These are phyloP conservation scores for Rosa rugosa DNA, from an alignment of 306 rosid species.

Conservation along the genomic window DNA sequence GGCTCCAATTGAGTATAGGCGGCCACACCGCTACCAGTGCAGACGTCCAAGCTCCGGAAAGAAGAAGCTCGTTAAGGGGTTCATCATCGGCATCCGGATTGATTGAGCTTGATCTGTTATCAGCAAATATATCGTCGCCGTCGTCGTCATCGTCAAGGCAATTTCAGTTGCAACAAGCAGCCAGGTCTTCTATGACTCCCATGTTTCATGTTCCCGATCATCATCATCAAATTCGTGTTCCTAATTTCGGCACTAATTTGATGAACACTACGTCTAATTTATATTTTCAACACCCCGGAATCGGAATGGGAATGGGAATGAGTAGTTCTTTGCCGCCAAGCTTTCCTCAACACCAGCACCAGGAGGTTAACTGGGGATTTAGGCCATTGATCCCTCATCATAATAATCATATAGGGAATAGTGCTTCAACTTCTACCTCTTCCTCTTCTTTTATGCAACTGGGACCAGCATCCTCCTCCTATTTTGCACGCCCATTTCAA, in stretches of 20 bases:
- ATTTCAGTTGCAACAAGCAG: slow-evolving; percentile 4
- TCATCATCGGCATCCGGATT: slow-evolving; percentile 28
- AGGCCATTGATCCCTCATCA: slow-evolving; percentile 39
- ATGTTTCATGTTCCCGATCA: slow-evolving; percentile 9
- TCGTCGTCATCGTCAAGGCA: background rate
- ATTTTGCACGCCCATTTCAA: slow-evolving; percentile 49
- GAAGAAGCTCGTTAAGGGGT: background rate
- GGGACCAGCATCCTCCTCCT: slow-evolving; percentile 29
- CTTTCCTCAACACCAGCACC: slow-evolving; percentile 27
- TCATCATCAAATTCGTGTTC: slow-evolving; percentile 6
- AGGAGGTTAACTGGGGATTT: slow-evolving; percentile 63
- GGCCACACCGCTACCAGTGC: slow-evolving; percentile 14
- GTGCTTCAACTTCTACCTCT: slow-evolving; percentile 38
- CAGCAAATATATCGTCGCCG: slow-evolving; percentile 18
- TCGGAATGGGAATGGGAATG: slow-evolving; percentile 15
- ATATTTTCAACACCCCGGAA: slow-evolving; percentile 42
- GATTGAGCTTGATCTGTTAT: slow-evolving; percentile 71
- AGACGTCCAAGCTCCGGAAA: slow-evolving; percentile 11
- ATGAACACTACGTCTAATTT: slow-evolving; percentile 25
- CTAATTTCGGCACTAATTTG: slow-evolving; percentile 8
- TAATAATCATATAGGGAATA: slow-evolving; percentile 30
- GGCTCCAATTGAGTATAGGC: slow-evolving; percentile 90
- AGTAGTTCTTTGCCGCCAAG: slow-evolving; percentile 32
- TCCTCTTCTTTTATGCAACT: slow-evolving; percentile 46
- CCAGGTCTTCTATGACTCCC: slow-evolving; percentile 9